These are phyloP conservation scores for Elsinoe ampelina DNA, from an alignment of 2,329 filamentous ascomycete genomes.

Conservation along the genomic window DNA sequence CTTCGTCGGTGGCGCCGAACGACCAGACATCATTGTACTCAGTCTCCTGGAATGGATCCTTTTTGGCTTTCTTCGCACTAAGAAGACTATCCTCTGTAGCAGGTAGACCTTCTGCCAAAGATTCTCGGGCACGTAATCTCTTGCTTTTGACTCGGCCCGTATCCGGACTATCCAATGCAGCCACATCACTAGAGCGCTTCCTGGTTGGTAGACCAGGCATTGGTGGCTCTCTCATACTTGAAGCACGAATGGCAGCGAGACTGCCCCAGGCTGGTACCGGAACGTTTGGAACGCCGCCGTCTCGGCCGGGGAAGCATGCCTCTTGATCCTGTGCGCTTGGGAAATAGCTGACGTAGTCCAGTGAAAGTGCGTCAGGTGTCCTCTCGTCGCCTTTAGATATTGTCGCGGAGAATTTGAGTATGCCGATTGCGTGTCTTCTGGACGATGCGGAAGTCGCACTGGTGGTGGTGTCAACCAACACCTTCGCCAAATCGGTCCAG, in stretches of 20 bases:
- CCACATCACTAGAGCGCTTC: slow-evolving; percentile 53
- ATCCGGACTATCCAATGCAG: slow-evolving; percentile 50
- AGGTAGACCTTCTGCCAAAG: slow-evolving; percentile 30
- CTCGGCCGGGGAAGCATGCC: slow-evolving; percentile 27
- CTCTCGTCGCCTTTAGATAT: background rate
- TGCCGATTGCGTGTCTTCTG: background rate
- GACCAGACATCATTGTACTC: slow-evolving; percentile 9
- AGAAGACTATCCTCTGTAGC: slow-evolving; percentile 19
- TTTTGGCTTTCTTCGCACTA: slow-evolving; percentile 12
- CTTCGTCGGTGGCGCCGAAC: slow-evolving; percentile 1
- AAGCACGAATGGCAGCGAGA: slow-evolving; percentile 22
- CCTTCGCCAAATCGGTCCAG: background rate
- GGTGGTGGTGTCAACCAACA: background rate
- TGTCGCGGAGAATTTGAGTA: background rate
- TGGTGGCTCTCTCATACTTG: slow-evolving; percentile 25
- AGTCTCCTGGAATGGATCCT: slow-evolving; percentile 10
- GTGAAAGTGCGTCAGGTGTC: background rate
- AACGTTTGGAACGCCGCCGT: slow-evolving; percentile 23
- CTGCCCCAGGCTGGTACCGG: slow-evolving; percentile 16
- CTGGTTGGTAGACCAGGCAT: slow-evolving; percentile 36
- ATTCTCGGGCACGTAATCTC: slow-evolving; percentile 51
- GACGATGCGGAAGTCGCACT: background rate
- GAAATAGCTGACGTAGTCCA: background rate
- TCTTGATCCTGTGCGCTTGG: slow-evolving; percentile 18
- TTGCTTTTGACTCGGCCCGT: slow-evolving; percentile 51